Base-by-base conservation (phyloP, 352 stramenopile species). In the Blastocystis sp. region DNA sequence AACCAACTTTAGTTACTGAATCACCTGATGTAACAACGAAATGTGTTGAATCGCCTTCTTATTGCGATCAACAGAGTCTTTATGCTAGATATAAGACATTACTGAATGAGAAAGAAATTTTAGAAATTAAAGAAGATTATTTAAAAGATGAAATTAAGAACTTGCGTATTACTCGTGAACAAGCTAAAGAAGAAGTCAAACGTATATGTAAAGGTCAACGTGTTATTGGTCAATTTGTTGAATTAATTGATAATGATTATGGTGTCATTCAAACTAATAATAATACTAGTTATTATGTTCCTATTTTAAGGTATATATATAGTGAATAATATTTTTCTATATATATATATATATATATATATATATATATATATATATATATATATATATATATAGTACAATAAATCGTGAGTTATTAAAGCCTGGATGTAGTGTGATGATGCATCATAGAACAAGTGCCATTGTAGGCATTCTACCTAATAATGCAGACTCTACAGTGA, bases 131-230 rank as follows among this genome's bases (percentile, higher is more conserved):
- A n/a, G n/a, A n/a, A n/a, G n/a, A n/a, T n/a, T 98, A 98, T 73
- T 88, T 99, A 68, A 98, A 98, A 75, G 90, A 98, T 68, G 92
- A 99, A 67, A 98, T 98, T 85, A 93, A 92, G 64, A 95, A 98
- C 71, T 77, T 99, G 10, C 94, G 98, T 76, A 76, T 89, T 16
- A 91, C 98, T 71, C 75, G 98, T 24, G 90, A 98, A 62, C 85
- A 91, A 27, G 91, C 91, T 30, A 96, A 96, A 72, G 91, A 99
- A 71, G 79, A 94, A 56, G 91, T 99, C 44, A 94, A 94, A 65
- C 81, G 90, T 41, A 98, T 99, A 69, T 88, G 97, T 78, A 93
- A 81, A n/a, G 92, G 98, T 37, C 91, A 91, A 32, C 76, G 98
- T 3, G 90, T 96, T 4, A 98, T 99, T 62, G 92, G 90, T n/a